Base-by-base conservation (phyloP, 2,329 filamentous ascomycete genomes). In the Fusarium nanum region DNA sequence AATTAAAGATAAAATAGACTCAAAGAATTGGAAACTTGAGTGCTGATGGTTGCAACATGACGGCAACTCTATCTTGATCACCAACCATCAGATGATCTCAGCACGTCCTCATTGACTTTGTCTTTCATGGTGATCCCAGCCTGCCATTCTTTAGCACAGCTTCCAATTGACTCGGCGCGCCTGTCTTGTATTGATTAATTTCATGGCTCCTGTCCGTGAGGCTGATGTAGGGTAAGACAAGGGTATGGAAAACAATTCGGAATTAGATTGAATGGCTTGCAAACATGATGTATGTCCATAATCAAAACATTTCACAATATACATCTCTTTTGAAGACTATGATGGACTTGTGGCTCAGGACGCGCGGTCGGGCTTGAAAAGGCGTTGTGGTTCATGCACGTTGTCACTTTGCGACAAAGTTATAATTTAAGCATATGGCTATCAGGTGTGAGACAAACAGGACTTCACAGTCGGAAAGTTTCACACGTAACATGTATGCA, bases 191-290 rank as follows among this genome's bases (percentile, higher is more conserved):
- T 44, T 60, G 42, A 48, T 60, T 53, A 32, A 7, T 16, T 3
- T 12, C n/a, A 44, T 27, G 28, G 6, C 13, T 59, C 27, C 37
- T 32, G 42, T 41, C 41, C n/a, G 3, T 22, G 28, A 22, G 16
- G 20, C 12, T 4, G 16, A 22, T 66, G 7, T 55, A 66, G 55
- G 56, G 55, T 67, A 67, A 44, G 54, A 23, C 41, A 59, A 13
- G 18, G 32, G 9, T 25, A 14, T 20, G 10, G n/a, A 41, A 23
- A 25, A 45, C 8, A 56, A 18, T 7, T n/a, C 22, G 20, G 27
- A 18, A 27, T 46, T 23, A 20, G 27, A 18, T 28, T 10, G 6
- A 23, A 8, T 20, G 8, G 22, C 22, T 23, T 6, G 16, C 12
- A 12, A n/a, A 32, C 10, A 47, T 32, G 20, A 10, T 10, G 13